These are phyloP conservation scores for Candida coquimbonensis DNA, from an alignment of 805 yeast genomes.

Conservation along the genomic window DNA sequence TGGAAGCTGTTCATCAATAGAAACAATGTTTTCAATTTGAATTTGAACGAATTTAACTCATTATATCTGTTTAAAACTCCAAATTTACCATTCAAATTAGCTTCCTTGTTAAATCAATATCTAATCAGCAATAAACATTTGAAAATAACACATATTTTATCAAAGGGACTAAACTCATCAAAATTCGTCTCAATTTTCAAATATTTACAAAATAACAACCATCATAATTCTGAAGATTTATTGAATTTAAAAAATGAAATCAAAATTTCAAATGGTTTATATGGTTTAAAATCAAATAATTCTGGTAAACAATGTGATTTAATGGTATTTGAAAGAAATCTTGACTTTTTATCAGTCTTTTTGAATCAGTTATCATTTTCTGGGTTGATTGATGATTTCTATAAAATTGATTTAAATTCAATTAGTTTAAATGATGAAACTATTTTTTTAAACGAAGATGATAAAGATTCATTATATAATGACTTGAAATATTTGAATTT, in stretches of 20 bases:
- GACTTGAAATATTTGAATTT: conserved; percentile 63
- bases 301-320: conserved; percentile 55
- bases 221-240: conserved; percentile 27
- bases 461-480: conserved; percentile 34
- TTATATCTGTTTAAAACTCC: conserved; percentile 32
- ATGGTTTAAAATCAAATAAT: conserved; percentile 30
- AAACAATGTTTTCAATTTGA: conserved; percentile 4
- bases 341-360: conserved; percentile 67
- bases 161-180: conserved; percentile 52
- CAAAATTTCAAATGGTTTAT: conserved; percentile 21
- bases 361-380: conserved; percentile 73
- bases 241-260: conserved; percentile 25
- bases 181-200: conserved; percentile 39
- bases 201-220: conserved; percentile 22
- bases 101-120: conserved; percentile 36
- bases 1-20: conserved; percentile 14
- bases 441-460: conserved; percentile 15
- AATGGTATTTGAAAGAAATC: conserved; percentile 69
- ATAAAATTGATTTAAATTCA: conserved; percentile 41
- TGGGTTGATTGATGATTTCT: conserved; percentile 74
- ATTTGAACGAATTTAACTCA: conserved; percentile 22
- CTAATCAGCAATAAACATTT: conserved; percentile 41
- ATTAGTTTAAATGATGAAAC: conserved; percentile 21
- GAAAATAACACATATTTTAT: conserved; percentile 40
- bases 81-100: conserved; percentile 23